Evolutionary conservation across 352 stramenopile species (phyloP).

Genomic region (Phytophthora fragariae): DNA sequence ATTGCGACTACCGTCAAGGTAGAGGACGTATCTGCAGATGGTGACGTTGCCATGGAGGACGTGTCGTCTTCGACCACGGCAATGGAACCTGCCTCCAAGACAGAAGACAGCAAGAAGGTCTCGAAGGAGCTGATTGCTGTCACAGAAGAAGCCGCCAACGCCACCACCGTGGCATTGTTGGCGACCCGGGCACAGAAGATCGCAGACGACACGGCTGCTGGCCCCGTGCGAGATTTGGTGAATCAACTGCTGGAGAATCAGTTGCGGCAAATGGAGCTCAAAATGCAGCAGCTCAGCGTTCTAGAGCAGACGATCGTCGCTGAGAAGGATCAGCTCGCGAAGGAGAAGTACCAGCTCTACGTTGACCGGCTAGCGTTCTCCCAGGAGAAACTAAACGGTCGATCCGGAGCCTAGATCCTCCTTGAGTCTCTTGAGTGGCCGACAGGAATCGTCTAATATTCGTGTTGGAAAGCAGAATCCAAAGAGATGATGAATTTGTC

Average conservation of each 20-base stretch:
- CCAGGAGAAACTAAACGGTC: conserved; percentile 57
- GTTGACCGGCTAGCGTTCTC: conserved; percentile 72
- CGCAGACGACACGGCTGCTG: conserved; percentile 50
- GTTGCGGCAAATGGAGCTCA: conserved; percentile 79
- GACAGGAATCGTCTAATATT: not conserved
- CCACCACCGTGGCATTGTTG: conserved; percentile 68
- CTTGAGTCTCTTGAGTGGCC: not conserved
- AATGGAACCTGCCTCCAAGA: conserved; percentile 13
- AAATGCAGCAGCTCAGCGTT: conserved; percentile 75
- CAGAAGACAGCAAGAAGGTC: conserved; percentile 25
- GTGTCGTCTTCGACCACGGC: conserved; percentile 8
- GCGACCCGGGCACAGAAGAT: conserved; percentile 59
- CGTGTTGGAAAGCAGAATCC: too few relatives aligned
- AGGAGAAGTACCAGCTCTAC: conserved; percentile 78
- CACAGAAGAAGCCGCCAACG: conserved; percentile 65
- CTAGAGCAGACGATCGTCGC: conserved; percentile 61
- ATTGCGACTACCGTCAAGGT: conserved; percentile 50
- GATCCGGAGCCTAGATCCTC: not conserved
- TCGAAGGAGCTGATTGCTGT: conserved; percentile 71
- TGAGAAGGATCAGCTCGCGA: conserved; percentile 66
- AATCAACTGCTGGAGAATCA: conserved; percentile 73
- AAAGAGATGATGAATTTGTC: too few relatives aligned
- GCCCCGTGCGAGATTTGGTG: conserved; percentile 60
- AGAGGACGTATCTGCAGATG: conserved; percentile 40
- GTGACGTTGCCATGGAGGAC: conserved; percentile 59